Conservation (phyloP, 345 rosid species). For the Reutealis trisperma region DNA sequence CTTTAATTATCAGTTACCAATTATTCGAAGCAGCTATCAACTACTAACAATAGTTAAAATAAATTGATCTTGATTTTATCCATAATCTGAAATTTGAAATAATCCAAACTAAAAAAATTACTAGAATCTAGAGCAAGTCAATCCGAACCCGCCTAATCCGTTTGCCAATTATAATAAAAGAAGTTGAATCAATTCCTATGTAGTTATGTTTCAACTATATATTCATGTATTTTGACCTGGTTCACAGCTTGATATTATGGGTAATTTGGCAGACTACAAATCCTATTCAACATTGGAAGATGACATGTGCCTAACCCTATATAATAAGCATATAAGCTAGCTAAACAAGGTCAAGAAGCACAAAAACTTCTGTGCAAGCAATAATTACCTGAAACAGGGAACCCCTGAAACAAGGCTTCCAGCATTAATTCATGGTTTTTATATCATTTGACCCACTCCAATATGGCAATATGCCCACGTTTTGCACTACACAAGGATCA, state of each 20-base stretch:
- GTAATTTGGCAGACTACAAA: background rate
- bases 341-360: background rate
- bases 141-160: too few species aligned
- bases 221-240: background rate
- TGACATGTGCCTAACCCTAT: background rate
- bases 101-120: too few species aligned
- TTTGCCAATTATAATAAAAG: too few species aligned
- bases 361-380: background rate
- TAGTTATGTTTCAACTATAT: too few species aligned
- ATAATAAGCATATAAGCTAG: background rate
- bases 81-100: too few species aligned
- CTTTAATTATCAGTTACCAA: too few species aligned
- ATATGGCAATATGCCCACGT: background rate
- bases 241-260: background rate
- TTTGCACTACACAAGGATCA: background rate
- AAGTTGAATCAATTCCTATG: too few species aligned
- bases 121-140: too few species aligned
- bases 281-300: background rate
- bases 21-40: too few species aligned
- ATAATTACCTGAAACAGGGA: background rate
- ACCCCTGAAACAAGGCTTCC: background rate
- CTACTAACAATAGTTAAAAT: too few species aligned
- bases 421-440: background rate
- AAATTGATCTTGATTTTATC: too few species aligned
- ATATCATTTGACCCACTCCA: background rate